Conservation (phyloP, 1,284 basidiomycete species). For the Porogramme epimiltina region DNA sequence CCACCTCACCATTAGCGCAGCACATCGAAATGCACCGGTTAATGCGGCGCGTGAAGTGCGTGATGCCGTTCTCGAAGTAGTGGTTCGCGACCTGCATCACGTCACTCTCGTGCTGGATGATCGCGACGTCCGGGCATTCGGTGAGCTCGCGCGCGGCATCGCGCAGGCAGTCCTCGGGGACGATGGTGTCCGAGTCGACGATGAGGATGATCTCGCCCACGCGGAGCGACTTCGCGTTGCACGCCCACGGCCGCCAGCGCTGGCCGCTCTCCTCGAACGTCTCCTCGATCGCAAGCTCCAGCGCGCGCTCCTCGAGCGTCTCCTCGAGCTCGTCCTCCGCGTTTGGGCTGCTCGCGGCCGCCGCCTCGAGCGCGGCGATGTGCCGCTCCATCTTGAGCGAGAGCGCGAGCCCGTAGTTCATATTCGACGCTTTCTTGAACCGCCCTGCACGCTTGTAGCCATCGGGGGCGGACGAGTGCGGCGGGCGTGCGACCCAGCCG, state of each 20-base stretch:
- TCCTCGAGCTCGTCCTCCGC: constrained; percentile 39
- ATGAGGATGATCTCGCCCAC: constrained; percentile 70
- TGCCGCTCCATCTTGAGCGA: constrained; percentile 54
- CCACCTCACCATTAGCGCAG: constrained; percentile 78
- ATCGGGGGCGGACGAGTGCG: constrained; percentile 42
- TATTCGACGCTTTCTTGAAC: constrained; percentile 65
- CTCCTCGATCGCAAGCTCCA: constrained; percentile 70
- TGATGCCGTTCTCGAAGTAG: constrained; percentile 87
- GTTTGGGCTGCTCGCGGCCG: constrained; percentile 27
- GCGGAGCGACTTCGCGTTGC: constrained; percentile 57
- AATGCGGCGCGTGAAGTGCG: constrained; percentile 81
- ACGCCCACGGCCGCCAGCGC: constrained; percentile 65
- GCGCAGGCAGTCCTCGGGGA: constrained; percentile 84
- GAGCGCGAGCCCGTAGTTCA: constrained; percentile 56
- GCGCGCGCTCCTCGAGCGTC: constrained; percentile 60
- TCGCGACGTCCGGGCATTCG: constrained; percentile 78
- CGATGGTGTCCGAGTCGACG: constrained; percentile 84
- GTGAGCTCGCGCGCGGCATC: constrained; percentile 83
- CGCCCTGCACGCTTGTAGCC: constrained; percentile 57
- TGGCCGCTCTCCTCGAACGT: constrained; percentile 57
- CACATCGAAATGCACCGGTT: constrained; percentile 78
- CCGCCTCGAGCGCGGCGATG: constrained; percentile 46
- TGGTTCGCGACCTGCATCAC: constrained; percentile 87
- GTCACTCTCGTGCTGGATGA: constrained; percentile 84
- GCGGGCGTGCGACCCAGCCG: constrained; percentile 57